Conservation (phyloP, 2,329 filamentous ascomycete species). For the Aspergillus fischeri region DNA sequence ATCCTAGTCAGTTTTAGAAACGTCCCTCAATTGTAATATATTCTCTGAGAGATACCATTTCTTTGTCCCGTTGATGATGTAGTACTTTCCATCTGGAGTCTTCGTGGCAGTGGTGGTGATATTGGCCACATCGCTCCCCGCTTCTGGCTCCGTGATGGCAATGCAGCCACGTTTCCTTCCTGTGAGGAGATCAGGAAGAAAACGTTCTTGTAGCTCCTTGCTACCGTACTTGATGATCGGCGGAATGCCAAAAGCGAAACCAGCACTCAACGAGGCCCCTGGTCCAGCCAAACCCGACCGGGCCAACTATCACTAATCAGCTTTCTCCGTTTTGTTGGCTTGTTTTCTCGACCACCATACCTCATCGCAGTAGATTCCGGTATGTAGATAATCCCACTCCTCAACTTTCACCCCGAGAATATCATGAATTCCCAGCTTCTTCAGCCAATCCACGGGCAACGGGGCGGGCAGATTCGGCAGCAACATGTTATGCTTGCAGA, state of each 20-base stretch:
- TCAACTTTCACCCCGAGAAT: constrained; percentile 66
- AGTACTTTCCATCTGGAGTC: constrained; percentile 60
- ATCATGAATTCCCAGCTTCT: constrained; percentile 61
- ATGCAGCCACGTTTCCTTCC: constrained; percentile 67
- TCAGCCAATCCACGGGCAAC: constrained; percentile 64
- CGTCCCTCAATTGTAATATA: neutral
- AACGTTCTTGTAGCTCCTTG: constrained; percentile 58
- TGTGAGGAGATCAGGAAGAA: constrained; percentile 64
- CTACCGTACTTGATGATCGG: constrained; percentile 67
- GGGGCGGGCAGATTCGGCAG: constrained; percentile 67
- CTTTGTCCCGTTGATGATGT: constrained; percentile 70
- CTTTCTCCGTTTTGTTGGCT: neutral
- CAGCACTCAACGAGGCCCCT: constrained; percentile 61
- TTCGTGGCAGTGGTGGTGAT: constrained; percentile 65
- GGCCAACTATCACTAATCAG: constrained; percentile 48
- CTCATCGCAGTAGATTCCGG: constrained; percentile 67
- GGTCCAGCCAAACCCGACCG: constrained; percentile 64
- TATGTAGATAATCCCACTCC: constrained; percentile 70
- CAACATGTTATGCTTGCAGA: constrained; percentile 64
- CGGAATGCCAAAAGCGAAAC: constrained; percentile 68
- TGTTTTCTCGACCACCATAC: constrained; percentile 24
- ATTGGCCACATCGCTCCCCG: constrained; percentile 69
- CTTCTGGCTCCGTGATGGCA: constrained; percentile 73
- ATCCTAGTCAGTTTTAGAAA: constrained; percentile 43
- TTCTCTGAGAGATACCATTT: constrained; percentile 54